These are phyloP conservation scores for Annulohypoxylon moriforme DNA, from an alignment of 495 filamentous ascomycete species.

Conservation along the genomic window DNA sequence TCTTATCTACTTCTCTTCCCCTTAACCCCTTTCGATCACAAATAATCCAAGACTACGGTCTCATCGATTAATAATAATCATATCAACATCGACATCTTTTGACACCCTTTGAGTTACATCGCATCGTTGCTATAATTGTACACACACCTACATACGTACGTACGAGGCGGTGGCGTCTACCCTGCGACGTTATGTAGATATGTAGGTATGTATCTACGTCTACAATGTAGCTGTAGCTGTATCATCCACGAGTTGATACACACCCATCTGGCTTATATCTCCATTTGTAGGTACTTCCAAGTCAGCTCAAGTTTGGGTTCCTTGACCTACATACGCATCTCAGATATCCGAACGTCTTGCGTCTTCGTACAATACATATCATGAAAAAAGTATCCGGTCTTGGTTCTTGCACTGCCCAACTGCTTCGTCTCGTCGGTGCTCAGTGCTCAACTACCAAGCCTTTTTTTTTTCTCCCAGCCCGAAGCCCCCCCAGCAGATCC, in stretches of 20 bases:
- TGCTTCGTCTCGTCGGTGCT: slow-evolving; percentile 4
- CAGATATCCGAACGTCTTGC: slow-evolving; percentile 8
- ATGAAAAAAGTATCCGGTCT: not conserved
- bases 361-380: slow-evolving; percentile 11
- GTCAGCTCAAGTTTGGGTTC: not conserved
- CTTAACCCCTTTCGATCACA: not conserved
- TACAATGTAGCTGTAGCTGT: too few relatives aligned
- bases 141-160: slow-evolving; percentile 15
- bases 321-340: slow-evolving; percentile 6
- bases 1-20: slow-evolving; percentile 9
- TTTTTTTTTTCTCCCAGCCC: slow-evolving; percentile 19
- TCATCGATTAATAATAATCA: slow-evolving; percentile 43
- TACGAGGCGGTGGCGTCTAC: slow-evolving; percentile 32
- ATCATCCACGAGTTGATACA: slow-evolving; percentile 1
- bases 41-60: slow-evolving; percentile 32
- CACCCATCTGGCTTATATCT: slow-evolving; percentile 6
- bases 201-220: not conserved
- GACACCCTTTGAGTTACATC: slow-evolving; percentile 44
- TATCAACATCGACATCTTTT: slow-evolving; percentile 33
- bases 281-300: not conserved
- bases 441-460: slow-evolving; percentile 1
- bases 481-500: slow-evolving; percentile 35
- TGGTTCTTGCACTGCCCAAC: slow-evolving; percentile 12
- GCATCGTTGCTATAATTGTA: slow-evolving; percentile 44
- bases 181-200: slow-evolving; percentile 16